Evolutionary conservation across 1,139 yeast genomes (phyloP).

Genomic region (Arxiozyma heterogenica): DNA sequence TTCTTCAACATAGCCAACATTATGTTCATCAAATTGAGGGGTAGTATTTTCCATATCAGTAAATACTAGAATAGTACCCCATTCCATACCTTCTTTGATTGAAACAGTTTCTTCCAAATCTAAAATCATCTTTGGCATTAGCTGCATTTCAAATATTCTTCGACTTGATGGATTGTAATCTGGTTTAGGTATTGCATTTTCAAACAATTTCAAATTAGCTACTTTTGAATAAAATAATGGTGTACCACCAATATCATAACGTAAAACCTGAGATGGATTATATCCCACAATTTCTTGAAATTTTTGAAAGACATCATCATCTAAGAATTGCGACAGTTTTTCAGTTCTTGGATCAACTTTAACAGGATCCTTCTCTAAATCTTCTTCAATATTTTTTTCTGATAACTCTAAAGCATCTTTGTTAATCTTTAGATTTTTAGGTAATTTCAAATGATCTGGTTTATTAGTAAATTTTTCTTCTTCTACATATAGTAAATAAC

Average conservation of each 20-base stretch:
- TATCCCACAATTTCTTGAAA: slow-evolving; percentile 66
- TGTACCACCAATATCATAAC: slow-evolving; percentile 68
- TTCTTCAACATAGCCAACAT: slow-evolving; percentile 81
- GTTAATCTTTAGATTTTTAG: slow-evolving; percentile 31
- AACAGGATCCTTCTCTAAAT: slow-evolving; percentile 22
- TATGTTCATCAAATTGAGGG: slow-evolving; percentile 49
- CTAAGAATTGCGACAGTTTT: slow-evolving; percentile 40
- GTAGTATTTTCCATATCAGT: slow-evolving; percentile 68
- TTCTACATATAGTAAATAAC: slow-evolving; percentile 61
- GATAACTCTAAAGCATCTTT: slow-evolving; percentile 27
- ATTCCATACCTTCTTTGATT: slow-evolving; percentile 77
- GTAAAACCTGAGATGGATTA: slow-evolving; percentile 76
- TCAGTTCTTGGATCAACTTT: slow-evolving; percentile 35
- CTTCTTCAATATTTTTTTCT: slow-evolving; percentile 30
- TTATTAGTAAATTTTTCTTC: slow-evolving; percentile 45
- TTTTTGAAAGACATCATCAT: slow-evolving; percentile 70
- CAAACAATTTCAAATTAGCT: slow-evolving; percentile 25
- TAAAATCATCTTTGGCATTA: slow-evolving; percentile 88
- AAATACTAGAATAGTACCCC: slow-evolving; percentile 89
- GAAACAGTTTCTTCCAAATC: slow-evolving; percentile 55
- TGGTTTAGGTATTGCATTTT: slow-evolving; percentile 24
- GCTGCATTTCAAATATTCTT: slow-evolving; percentile 72
- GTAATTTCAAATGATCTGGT: slow-evolving; percentile 42
- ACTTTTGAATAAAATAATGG: slow-evolving; percentile 60
- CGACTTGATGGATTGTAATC: slow-evolving; percentile 52